phyloP scores from a whole-genome alignment of 257 asterid species.

The Knoxia roxburghii region DNA sequence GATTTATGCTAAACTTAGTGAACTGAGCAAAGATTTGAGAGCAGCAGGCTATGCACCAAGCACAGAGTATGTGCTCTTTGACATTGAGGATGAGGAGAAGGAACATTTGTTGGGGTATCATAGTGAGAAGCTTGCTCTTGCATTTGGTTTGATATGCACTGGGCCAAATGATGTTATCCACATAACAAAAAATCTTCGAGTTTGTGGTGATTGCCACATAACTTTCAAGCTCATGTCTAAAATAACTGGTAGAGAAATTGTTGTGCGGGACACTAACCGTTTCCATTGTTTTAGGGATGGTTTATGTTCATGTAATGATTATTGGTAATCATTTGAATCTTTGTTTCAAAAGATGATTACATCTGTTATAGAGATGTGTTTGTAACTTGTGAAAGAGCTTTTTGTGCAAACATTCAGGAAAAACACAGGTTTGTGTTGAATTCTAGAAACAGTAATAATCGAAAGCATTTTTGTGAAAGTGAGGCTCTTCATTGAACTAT shows the following conservation, averaged over 20 bases:
- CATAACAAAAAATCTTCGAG: slow-evolving; percentile 37
- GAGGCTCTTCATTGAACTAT: neutral
- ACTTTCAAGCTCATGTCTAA: slow-evolving; percentile 34
- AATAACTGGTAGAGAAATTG: slow-evolving; percentile 31
- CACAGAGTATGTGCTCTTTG: slow-evolving; percentile 41
- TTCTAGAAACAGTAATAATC: neutral
- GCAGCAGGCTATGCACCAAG: slow-evolving; percentile 33
- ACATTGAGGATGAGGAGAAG: slow-evolving; percentile 47
- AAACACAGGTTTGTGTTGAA: neutral
- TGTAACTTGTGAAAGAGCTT: neutral
- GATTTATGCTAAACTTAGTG: slow-evolving; percentile 32
- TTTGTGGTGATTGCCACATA: slow-evolving; percentile 43
- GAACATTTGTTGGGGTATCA: slow-evolving; percentile 35
- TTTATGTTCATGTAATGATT: slow-evolving; percentile 38
- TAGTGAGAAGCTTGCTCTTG: slow-evolving; percentile 48
- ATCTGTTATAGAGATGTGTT: neutral
- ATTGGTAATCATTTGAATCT: slow-evolving; percentile 24
- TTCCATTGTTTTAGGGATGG: slow-evolving; percentile 36
- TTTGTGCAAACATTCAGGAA: neutral
- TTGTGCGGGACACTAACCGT: slow-evolving; percentile 38
- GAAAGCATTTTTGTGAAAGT: too few relatives aligned
- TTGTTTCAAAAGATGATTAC: neutral
- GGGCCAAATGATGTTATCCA: slow-evolving; percentile 23
- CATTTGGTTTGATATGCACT: slow-evolving; percentile 34
- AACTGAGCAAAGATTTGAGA: slow-evolving; percentile 28